Percentiles rank a stretch among this genome's conserved stretches.
phyloP scores from a whole-genome alignment of 2,329 filamentous ascomycete species.

The Drechslera avenae region DNA sequence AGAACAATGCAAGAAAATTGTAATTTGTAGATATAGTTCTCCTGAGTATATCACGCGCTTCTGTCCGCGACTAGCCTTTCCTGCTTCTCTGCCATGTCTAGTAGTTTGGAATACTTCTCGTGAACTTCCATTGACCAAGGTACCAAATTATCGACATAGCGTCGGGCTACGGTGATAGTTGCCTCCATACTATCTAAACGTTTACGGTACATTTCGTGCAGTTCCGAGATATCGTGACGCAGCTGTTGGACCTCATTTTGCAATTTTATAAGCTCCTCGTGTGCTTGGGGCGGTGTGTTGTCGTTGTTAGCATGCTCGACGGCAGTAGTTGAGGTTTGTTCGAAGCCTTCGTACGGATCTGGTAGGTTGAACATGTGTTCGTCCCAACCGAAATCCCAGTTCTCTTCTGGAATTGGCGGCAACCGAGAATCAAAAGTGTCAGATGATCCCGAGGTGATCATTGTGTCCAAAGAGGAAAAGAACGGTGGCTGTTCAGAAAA shows the following conservation, averaged over 20 bases:
- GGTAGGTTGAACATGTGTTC: not conserved
- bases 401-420: not conserved
- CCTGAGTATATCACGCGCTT: not conserved
- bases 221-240: slow-evolving; percentile 3
- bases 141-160: slow-evolving; percentile 17
- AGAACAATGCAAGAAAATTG: slow-evolving; percentile 3
- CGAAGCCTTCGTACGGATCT: slow-evolving; percentile 4
- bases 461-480: not conserved
- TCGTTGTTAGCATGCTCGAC: not conserved
- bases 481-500: not conserved
- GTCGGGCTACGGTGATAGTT: slow-evolving; percentile 1
- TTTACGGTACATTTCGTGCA: slow-evolving; percentile 10
- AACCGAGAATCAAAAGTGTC: not conserved
- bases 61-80: not conserved
- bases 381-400: slow-evolving; percentile 7
- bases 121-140: slow-evolving; percentile 20
- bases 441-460: not conserved
- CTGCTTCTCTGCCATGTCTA: slow-evolving; percentile 6
- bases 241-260: slow-evolving; percentile 3
- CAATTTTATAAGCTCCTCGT: slow-evolving; percentile 3
- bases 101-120: slow-evolving; percentile 17
- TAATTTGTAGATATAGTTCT: slow-evolving; percentile 1
- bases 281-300: not conserved
- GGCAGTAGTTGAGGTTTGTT: slow-evolving; percentile 1
- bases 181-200: slow-evolving; percentile 13